Evolutionary conservation across 352 stramenopile species (phyloP), one percentile per base, ranked within the genome.

Genomic region (Phytopythium cucurbitacearum): DNA sequence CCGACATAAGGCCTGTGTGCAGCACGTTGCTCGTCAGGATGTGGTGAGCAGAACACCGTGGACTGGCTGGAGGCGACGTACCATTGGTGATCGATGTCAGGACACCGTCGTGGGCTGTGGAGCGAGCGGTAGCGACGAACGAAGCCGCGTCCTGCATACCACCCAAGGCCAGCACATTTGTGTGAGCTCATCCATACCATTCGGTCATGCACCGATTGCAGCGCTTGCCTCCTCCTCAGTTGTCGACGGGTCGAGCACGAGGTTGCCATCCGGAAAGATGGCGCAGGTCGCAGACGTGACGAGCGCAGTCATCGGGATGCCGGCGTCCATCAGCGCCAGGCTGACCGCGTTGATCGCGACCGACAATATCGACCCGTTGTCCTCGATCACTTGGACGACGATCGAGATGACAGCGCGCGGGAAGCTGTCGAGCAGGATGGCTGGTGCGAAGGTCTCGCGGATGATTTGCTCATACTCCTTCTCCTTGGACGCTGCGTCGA

Each of bases 391-490:
- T 75, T 94, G 83, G 34, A 94, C 80, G 34, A 90, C 76, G 60
- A 94, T 84, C 65, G 79, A 89, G 68, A 94, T 90, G 40, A 94
- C 70, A n/a, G 83, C 80, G 51, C 83, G 80, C 40, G 83, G 78
- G 63, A 78, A 93, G n/a, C 64, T 83, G 42, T 90, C 75, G 12
- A 69, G 71, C 40, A 89, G 44, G 45, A 93, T 63, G 28, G 91
- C 60, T 15, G 80, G 74, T 54, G 80, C 71, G 56, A 91, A 93
- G 16, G 81, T 90, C 56, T 89, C 58, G 7, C 80, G 78, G 48
- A 93, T 82, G 45, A 93, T 74, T 69, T 86, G 75, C 59, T 93
- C 83, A 60, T 87, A 90, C 60, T 90, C 83, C 56, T 91, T 93
- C 68, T 93, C 80, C 62, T 86, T 89, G 44, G 77, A 85, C 47